Base-by-base conservation (phyloP, 306 rosid species). In the Ormosia emarginata region DNA sequence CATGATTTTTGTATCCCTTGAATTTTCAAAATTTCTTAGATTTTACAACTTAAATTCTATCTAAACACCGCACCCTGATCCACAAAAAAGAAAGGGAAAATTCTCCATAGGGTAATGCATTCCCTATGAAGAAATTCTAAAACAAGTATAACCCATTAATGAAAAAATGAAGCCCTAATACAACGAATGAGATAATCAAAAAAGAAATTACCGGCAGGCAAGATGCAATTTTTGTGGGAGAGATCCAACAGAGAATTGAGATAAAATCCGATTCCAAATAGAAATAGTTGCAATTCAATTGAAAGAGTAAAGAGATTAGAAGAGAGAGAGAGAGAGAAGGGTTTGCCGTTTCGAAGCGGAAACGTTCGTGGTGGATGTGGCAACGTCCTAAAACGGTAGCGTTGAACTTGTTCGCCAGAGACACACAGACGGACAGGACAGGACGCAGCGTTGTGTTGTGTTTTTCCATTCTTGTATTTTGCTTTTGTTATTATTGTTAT, bases 351-450 rank as follows among this genome's bases (percentile, higher is more conserved):
- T 50, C 30, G 40, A 64, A 52, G 52, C 30, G 8, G 41, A 24
- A 24, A 24, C 24, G 24, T 24, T 24, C 24, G 29, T 37, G 55
- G 65, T 4, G 24, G 29, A 2, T 18, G 46, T 41, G 61, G 10
- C 11, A 43, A 55, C 39, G 77, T 13, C 17, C 71, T 61, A 36
- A 80, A 58, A 80, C 78, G 83, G 43, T 59, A 59, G 71, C 78
- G 71, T 80, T 80, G 53, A 71, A 71, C 7, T n/a, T 36, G 9
- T 62, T 62, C 67, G 67, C 43, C 41, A 30, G 41, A 62, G 13
- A 18, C 43, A 32, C 71, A 6, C 32, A 24, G 33, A 66, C 65
- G 24, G 18, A 43, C 36, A 18, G 0, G 14, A 40, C 8, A 18
- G 0, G 24, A 12, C 56, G 15, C 10, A 0, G 24, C 24, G 24